Evolutionary conservation across 1,284 basidiomycete genomes (phyloP).

Genomic region (Chiua sp.): DNA sequence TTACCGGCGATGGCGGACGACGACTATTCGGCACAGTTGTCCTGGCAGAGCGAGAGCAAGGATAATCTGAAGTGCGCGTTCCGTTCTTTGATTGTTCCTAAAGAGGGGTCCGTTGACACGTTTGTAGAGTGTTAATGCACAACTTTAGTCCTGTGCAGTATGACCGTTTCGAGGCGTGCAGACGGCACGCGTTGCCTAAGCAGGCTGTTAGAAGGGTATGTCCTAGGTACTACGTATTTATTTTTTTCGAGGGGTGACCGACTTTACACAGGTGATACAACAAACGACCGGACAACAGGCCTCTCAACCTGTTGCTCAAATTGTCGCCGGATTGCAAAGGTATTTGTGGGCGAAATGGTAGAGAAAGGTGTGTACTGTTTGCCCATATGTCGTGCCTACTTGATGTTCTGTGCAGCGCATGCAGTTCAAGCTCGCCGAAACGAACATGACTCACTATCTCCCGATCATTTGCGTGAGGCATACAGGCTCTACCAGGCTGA

Average conservation of each 20-base stretch:
- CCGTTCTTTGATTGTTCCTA: neutral
- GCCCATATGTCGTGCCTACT: neutral
- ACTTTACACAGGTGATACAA: constrained; percentile 73
- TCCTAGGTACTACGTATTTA: neutral
- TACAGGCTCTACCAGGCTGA: constrained; percentile 84
- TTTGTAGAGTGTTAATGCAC: constrained; percentile 80
- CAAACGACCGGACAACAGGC: constrained; percentile 84
- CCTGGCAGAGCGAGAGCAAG: constrained; percentile 83
- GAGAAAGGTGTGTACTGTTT: constrained; percentile 68
- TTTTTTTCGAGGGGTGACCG: neutral
- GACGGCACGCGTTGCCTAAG: constrained; percentile 84
- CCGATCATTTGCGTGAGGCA: constrained; percentile 88
- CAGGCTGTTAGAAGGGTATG: constrained; percentile 79
- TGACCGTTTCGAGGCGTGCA: constrained; percentile 88
- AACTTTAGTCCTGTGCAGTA: constrained; percentile 86
- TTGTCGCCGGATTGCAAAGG: constrained; percentile 88
- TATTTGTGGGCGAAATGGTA: constrained; percentile 92
- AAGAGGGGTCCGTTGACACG: constrained; percentile 7
- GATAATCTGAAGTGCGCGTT: constrained; percentile 77
- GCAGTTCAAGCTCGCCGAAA: constrained; percentile 74
- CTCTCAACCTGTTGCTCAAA: constrained; percentile 85
- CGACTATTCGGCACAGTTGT: constrained; percentile 57
- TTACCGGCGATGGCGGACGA: constrained; percentile 85
- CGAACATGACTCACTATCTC: constrained; percentile 80
- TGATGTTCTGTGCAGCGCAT: constrained; percentile 56